Percentiles rank a stretch among this genome's conserved stretches.
phyloP scores from a whole-genome alignment of 83 land plant species.

The Diphasiastrum complanatum region DNA sequence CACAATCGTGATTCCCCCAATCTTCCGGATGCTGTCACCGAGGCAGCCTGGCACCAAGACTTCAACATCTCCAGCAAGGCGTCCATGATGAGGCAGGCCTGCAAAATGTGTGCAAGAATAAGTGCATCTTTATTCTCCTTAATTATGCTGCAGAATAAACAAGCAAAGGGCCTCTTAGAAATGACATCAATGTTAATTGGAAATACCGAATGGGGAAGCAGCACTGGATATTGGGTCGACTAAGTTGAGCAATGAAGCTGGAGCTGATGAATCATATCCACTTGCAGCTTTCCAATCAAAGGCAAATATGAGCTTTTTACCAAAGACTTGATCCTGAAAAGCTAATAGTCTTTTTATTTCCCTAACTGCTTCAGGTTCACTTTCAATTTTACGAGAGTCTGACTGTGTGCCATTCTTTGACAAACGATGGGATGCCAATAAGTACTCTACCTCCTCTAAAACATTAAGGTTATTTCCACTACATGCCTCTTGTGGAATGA shows the following conservation, averaged over 20 bases:
- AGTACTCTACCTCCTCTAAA: constrained; percentile 70
- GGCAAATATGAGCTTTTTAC: constrained; percentile 90
- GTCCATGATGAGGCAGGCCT: constrained; percentile 93
- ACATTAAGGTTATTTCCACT: constrained; percentile 93
- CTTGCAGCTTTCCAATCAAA: constrained; percentile 90
- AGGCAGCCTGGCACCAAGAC: constrained; percentile 73
- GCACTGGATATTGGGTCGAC: constrained; percentile 91
- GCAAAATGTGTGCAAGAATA: too few relatives aligned
- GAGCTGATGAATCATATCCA: constrained; percentile 44
- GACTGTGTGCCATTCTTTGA: too few relatives aligned
- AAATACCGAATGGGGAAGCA: constrained; percentile 83
- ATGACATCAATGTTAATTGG: not conserved
- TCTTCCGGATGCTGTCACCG: constrained; percentile 71
- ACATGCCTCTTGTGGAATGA: constrained; percentile 94
- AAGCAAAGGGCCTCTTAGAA: not conserved
- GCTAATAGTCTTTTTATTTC: constrained; percentile 68
- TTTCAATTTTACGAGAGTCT: too few relatives aligned
- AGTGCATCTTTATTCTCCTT: too few relatives aligned
- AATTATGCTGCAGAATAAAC: too few relatives aligned
- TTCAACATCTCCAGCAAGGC: constrained; percentile 71
- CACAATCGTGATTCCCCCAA: constrained; percentile 86
- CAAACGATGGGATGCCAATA: too few relatives aligned
- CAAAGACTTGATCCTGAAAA: constrained; percentile 68
- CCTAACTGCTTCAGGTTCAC: constrained; percentile 87
- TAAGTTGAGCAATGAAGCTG: constrained; percentile 67